Conservation (phyloP, 495 filamentous ascomycete species). For the Friedmanniomyces endolithicus region DNA sequence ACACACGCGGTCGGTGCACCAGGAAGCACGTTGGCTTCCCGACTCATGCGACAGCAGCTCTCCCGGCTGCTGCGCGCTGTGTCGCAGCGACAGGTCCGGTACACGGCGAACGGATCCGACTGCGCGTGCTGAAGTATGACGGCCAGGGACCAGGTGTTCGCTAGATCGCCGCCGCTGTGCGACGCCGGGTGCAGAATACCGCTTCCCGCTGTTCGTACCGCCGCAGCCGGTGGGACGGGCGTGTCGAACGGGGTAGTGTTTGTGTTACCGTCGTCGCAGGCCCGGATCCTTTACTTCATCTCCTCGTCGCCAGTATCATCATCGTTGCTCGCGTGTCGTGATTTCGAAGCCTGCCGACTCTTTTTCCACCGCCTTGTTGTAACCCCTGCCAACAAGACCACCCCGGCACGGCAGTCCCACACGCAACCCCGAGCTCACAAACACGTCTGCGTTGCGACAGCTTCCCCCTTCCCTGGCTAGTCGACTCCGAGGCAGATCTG, state of each 20-base stretch:
- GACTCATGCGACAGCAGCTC: conserved; percentile 10
- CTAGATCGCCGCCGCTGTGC: conserved; percentile 1
- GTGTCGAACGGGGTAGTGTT: neutral
- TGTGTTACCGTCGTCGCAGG: neutral
- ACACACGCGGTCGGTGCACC: conserved; percentile 13
- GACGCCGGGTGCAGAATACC: neutral
- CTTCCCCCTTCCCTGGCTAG: too few species aligned
- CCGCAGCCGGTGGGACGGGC: neutral
- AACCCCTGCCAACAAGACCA: too few species aligned
- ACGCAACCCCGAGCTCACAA: neutral
- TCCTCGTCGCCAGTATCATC: neutral
- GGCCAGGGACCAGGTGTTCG: neutral
- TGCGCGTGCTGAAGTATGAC: neutral
- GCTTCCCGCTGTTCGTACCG: neutral
- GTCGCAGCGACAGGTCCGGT: neutral
- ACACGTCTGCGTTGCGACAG: neutral
- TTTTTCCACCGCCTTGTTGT: neutral
- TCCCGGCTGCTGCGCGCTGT: neutral
- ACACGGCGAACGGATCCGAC: neutral
- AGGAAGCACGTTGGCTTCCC: conserved; percentile 12
- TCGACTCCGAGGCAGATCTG: too few species aligned
- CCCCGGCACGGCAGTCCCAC: neutral
- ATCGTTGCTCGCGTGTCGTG: neutral
- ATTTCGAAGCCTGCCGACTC: neutral
- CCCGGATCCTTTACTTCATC: neutral